phyloP scores from a whole-genome alignment of 2,329 filamentous ascomycete species.

The Colletotrichum gloeosporioides region DNA sequence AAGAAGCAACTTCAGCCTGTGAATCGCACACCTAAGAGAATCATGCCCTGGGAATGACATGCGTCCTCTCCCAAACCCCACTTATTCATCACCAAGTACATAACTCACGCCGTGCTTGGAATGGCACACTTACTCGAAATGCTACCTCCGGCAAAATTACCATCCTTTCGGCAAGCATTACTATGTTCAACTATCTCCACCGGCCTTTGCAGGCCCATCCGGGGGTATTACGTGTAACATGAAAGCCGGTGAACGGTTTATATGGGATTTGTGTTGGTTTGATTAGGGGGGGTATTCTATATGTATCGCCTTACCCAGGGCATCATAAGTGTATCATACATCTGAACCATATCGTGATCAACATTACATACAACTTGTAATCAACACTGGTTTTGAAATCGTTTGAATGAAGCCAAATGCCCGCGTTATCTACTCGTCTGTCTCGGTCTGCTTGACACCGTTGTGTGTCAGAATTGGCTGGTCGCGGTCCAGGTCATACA shows the following conservation, averaged over 20 bases:
- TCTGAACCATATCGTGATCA: background rate
- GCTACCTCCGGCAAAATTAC: too few species aligned
- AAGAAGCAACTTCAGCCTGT: too few species aligned
- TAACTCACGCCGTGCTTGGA: too few species aligned
- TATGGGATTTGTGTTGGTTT: background rate
- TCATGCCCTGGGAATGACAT: too few species aligned
- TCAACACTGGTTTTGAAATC: background rate
- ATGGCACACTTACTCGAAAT: too few species aligned
- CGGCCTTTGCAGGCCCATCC: too few species aligned
- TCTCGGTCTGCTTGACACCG: background rate
- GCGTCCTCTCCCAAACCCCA: too few species aligned
- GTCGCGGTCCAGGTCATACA: conserved; percentile 42
- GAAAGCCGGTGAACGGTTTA: background rate
- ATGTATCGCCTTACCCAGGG: background rate
- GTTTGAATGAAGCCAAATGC: background rate
- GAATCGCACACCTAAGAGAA: too few species aligned
- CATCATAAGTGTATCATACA: background rate
- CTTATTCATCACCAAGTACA: too few species aligned
- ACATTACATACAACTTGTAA: background rate
- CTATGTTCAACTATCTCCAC: too few species aligned
- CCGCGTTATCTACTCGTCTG: background rate
- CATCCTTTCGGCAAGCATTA: too few species aligned
- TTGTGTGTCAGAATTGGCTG: conserved; percentile 29
- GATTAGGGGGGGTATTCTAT: background rate
- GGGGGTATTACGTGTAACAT: too few species aligned